Conservation (phyloP, 345 rosid genomes). For the Limnanthes douglasii region DNA sequence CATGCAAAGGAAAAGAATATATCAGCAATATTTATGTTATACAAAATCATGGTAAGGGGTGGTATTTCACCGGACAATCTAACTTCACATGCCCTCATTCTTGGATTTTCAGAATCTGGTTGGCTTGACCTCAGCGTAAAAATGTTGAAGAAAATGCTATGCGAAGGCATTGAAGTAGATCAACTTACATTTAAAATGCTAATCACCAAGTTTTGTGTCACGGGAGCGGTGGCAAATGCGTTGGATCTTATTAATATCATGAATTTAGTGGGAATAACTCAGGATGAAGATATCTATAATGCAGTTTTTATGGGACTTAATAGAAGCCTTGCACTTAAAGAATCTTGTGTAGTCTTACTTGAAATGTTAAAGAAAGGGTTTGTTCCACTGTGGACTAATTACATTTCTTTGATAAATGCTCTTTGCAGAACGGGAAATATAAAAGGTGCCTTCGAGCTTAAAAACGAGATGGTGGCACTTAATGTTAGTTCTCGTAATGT, state of each 20-base stretch:
- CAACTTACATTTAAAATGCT: conserved; percentile 41
- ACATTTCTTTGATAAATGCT: conserved; percentile 37
- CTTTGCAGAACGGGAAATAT: conserved; percentile 54
- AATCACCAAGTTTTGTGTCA: conserved; percentile 34
- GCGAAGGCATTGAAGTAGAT: conserved; percentile 35
- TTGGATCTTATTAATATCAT: conserved; percentile 42
- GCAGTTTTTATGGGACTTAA: conserved; percentile 34
- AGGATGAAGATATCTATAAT: conserved; percentile 23
- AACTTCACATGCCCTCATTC: conserved; percentile 57
- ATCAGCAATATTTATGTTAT: conserved; percentile 24
- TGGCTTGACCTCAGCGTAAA: conserved; percentile 51
- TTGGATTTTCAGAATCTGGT: conserved; percentile 46
- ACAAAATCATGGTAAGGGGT: conserved; percentile 24
- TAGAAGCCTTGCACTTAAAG: conserved; percentile 29
- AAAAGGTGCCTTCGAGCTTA: conserved; percentile 43
- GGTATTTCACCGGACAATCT: conserved; percentile 46
- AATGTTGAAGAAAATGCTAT: conserved; percentile 36
- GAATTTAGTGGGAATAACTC: conserved; percentile 27
- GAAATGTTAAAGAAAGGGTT: conserved; percentile 45
- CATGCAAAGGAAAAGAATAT: conserved; percentile 48
- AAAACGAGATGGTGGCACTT: conserved; percentile 46
- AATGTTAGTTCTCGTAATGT: conserved; percentile 29
- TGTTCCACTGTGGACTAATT: conserved; percentile 29
- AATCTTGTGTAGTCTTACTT: conserved; percentile 37
- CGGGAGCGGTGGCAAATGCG: conserved; percentile 21